phyloP scores from a whole-genome alignment of 169 alveolate genomes.

The Cryptosporidium parvum region DNA sequence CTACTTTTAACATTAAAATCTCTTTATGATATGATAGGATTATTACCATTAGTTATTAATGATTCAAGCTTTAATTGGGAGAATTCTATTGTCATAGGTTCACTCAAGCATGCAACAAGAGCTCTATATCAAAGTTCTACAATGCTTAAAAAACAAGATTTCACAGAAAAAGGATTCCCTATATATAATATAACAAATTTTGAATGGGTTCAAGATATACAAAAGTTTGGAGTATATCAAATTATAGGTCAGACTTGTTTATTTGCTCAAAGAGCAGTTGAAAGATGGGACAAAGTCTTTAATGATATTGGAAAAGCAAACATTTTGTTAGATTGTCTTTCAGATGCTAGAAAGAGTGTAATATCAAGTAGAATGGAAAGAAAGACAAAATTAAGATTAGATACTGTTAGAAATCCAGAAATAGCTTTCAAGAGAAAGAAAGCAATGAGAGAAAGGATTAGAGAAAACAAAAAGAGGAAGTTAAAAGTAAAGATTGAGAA shows the following conservation, averaged over 20 bases:
- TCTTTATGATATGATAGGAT: slow-evolving; percentile 19
- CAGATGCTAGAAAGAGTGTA: slow-evolving; percentile 46
- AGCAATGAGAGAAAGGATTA: slow-evolving; percentile 20
- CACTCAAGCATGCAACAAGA: slow-evolving; percentile 25
- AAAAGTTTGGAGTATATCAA: neutral
- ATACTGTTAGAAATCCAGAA: slow-evolving; percentile 29
- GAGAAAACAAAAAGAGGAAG: slow-evolving; percentile 15
- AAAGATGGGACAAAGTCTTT: slow-evolving; percentile 56
- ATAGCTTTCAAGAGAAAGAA: slow-evolving; percentile 31
- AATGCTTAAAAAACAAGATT: slow-evolving; percentile 2
- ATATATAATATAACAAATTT: neutral
- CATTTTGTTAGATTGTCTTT: neutral
- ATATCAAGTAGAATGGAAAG: slow-evolving; percentile 37
- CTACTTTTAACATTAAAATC: slow-evolving; percentile 14
- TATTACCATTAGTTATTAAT: neutral
- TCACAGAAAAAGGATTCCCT: neutral
- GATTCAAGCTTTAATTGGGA: neutral
- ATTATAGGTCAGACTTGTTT: slow-evolving; percentile 7
- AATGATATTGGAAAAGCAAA: slow-evolving; percentile 10
- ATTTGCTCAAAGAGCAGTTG: slow-evolving; percentile 48
- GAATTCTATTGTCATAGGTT: neutral
- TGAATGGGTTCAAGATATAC: slow-evolving; percentile 20
- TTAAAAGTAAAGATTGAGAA: neutral
- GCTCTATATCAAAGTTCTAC: slow-evolving; percentile 61
- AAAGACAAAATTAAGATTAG: slow-evolving; percentile 36